Evolutionary conservation across 2,329 filamentous ascomycete species (phyloP), one percentile per base, ranked within the genome.

Genomic region (Colletotrichum graminicola): DNA sequence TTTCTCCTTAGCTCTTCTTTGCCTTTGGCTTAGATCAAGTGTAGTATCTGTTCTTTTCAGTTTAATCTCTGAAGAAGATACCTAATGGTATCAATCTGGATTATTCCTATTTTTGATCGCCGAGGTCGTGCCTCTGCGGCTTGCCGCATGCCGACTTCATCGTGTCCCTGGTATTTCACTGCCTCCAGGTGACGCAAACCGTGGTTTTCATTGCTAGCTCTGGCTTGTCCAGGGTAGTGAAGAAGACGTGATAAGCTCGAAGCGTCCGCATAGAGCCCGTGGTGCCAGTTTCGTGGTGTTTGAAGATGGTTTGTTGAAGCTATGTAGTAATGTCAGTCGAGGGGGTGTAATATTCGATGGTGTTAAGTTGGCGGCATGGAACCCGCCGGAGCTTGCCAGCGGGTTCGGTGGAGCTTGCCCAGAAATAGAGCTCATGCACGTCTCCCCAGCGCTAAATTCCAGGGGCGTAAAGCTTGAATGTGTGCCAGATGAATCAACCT

Each of bases 31-130:
- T 89, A 91, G 89, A 91, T 91, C 89, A 91, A 91, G 89, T 91
- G 89, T 91, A 91, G 90, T 91, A 91, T 90, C 89, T 91, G 89
- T 92, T 92, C 90, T 92, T 92, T 91, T 91, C 89, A 92, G 90
- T 91, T 92, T 92, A 92, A 92, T 92, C 89, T 90, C 90, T 92
- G 90, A 90, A n/a, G n/a, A 91, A 91, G 87, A 86, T 83, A 84
- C 83, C 87, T 86, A 90, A 81, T 85, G 87, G 83, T 83, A 83
- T 84, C 85, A 88, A 87, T 85, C 85, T 86, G 88, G 89, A 91
- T 92, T 92, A 91, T 87, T 87, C 89, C 85, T 84, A 91, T 92
- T 92, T 92, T 92, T 92, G 85, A 75, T 55, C 82, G 71, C 76
- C 85, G 81, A 78, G 76, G 73, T 69, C 73, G 6, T 78, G 73